These are phyloP conservation scores for Phaeosphaeria sp. DNA, from an alignment of 2,329 filamentous ascomycete species.

Conservation along the genomic window DNA sequence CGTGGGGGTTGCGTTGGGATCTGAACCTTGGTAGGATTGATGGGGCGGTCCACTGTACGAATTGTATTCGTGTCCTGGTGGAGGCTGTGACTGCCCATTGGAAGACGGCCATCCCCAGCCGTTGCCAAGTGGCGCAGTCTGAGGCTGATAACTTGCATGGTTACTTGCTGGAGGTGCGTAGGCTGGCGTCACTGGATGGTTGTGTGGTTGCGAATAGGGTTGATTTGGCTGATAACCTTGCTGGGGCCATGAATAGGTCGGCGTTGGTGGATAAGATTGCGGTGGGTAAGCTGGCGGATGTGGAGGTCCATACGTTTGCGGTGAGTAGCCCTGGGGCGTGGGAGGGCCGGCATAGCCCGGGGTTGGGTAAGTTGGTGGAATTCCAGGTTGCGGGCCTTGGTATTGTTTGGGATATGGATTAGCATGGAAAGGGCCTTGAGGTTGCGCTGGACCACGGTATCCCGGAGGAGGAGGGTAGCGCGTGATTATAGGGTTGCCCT, in stretches of 20 bases:
- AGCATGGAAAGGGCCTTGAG: conserved; percentile 36
- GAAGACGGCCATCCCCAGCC: conserved; percentile 28
- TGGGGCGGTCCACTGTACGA: conserved; percentile 17
- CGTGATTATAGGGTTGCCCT: conserved; percentile 57
- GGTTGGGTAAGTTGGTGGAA: conserved; percentile 24
- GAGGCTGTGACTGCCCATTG: conserved; percentile 22
- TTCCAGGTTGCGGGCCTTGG: conserved; percentile 29
- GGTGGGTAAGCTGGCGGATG: conserved; percentile 26
- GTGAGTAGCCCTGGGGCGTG: conserved; percentile 27
- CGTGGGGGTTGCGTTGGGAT: conserved; percentile 39
- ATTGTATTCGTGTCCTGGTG: conserved; percentile 20
- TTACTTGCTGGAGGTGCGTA: conserved; percentile 26
- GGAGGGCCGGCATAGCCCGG: conserved; percentile 29
- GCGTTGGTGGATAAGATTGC: conserved; percentile 27
- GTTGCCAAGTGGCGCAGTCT: conserved; percentile 30
- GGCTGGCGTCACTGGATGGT: conserved; percentile 26
- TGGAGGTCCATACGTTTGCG: conserved; percentile 31
- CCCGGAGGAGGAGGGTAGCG: conserved; percentile 58
- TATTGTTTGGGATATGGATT: conserved; percentile 35
- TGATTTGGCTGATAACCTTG: conserved; percentile 30
- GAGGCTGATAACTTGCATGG: conserved; percentile 28
- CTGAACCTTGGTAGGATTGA: conserved; percentile 13
- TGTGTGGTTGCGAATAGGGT: conserved; percentile 26
- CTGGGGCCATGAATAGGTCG: conserved; percentile 36
- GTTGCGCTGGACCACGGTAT: conserved; percentile 47